Evolutionary conservation across 2,329 filamentous ascomycete genomes (phyloP).

Genomic region (Pestalotiopsis sp.): DNA sequence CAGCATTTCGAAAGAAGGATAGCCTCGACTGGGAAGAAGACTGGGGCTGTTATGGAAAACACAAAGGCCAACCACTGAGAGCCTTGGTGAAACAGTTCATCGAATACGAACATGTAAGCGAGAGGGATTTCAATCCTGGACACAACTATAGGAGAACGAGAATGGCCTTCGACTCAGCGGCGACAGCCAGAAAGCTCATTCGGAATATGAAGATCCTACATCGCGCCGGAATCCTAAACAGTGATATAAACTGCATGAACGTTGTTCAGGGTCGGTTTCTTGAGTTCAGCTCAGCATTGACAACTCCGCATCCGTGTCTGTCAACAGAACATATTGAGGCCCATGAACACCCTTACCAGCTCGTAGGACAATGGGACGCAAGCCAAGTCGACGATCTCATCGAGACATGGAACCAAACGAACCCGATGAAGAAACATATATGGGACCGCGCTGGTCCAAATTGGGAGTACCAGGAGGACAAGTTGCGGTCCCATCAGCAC

Average conservation of each 20-base stretch:
- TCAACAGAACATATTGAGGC: not conserved
- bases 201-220: not conserved
- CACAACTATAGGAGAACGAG: not conserved
- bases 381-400: not conserved
- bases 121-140: not conserved
- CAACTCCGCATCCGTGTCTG: constrained; percentile 12
- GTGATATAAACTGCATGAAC: not conserved
- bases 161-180: not conserved
- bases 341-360: too few relatives aligned
- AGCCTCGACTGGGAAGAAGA: constrained; percentile 4
- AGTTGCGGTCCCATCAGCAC: not conserved
- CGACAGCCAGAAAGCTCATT: not conserved
- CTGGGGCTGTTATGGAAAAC: constrained; percentile 4
- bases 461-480: not conserved
- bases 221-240: not conserved
- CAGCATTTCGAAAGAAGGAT: constrained; percentile 1
- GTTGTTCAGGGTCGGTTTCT: constrained; percentile 3
- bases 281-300: constrained; percentile 17
- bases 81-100: not conserved
- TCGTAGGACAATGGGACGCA: not conserved
- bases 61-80: not conserved
- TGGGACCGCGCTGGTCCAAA: not conserved
- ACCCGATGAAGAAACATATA: not conserved
- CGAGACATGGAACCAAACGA: not conserved
- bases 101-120: not conserved